Percentiles rank a stretch among this genome's conserved stretches.
phyloP scores from a whole-genome alignment of 805 yeast species.

The Zygoascus ofunaensis region DNA sequence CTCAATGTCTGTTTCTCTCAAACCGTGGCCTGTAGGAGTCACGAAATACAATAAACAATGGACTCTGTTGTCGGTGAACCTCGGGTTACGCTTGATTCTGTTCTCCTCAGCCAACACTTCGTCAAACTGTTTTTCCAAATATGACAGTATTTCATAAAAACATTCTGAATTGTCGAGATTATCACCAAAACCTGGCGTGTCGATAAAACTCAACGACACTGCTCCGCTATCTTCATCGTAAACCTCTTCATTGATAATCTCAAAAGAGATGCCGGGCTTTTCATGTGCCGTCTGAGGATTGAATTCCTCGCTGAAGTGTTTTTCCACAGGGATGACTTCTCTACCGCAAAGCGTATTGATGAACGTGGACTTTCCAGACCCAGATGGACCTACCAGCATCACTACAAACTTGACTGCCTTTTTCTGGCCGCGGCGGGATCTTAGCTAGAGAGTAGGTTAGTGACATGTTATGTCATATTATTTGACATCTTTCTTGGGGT shows the following conservation, averaged over 20 bases:
- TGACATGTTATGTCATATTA: no score
- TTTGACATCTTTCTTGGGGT: no score
- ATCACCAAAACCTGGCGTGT: slow-evolving; percentile 68
- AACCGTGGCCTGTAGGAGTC: slow-evolving; percentile 45
- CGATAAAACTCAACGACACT: slow-evolving; percentile 44
- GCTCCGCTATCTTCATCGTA: slow-evolving; percentile 73
- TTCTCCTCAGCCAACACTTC: slow-evolving; percentile 65
- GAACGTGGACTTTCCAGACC: slow-evolving; percentile 85
- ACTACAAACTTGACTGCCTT: slow-evolving; percentile 78
- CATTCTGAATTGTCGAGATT: slow-evolving; percentile 55
- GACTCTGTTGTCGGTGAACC: slow-evolving; percentile 63
- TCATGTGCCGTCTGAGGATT: slow-evolving; percentile 21
- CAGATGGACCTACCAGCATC: slow-evolving; percentile 85
- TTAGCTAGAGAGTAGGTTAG: slow-evolving; percentile 23
- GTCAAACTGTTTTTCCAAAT: slow-evolving; percentile 64
- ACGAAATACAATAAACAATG: slow-evolving; percentile 74
- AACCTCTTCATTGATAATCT: slow-evolving; percentile 28
- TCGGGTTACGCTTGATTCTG: slow-evolving; percentile 64
- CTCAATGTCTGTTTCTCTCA: slow-evolving; percentile 64
- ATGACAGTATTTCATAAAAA: slow-evolving; percentile 42
- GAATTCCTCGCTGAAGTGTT: slow-evolving; percentile 21
- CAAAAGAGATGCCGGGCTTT: slow-evolving; percentile 32
- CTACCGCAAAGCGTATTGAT: slow-evolving; percentile 82
- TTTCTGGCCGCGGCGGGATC: slow-evolving; percentile 73
- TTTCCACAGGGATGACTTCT: slow-evolving; percentile 47